Conservation (phyloP, 2,329 filamentous ascomycete species). For the Fusarium tricinctum region DNA sequence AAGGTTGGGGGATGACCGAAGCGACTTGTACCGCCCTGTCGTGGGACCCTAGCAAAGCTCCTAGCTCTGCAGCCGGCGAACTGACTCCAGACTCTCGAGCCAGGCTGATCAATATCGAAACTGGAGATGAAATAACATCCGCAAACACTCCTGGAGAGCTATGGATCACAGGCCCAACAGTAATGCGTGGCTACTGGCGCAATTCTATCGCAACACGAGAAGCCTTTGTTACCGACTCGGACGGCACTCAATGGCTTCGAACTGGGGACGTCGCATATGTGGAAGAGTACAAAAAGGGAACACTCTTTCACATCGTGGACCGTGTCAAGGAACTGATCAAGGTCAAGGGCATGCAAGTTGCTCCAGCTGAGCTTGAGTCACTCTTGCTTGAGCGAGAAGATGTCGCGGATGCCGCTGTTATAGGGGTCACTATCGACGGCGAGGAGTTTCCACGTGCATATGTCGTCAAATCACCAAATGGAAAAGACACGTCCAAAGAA, state of each 20-base stretch:
- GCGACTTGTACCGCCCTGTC: slow-evolving; percentile 77
- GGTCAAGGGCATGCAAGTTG: slow-evolving; percentile 71
- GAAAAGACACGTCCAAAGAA: slow-evolving; percentile 38
- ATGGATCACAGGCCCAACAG: slow-evolving; percentile 78
- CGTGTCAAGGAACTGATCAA: slow-evolving; percentile 77
- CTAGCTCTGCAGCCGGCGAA: slow-evolving; percentile 48
- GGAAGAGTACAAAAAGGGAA: slow-evolving; percentile 67
- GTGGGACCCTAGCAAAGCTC: slow-evolving; percentile 73
- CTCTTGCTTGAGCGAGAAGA: slow-evolving; percentile 56
- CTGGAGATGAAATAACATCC: slow-evolving; percentile 64
- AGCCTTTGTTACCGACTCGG: slow-evolving; percentile 62
- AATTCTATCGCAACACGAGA: slow-evolving; percentile 76
- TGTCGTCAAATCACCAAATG: slow-evolving; percentile 58
- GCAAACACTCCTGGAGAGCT: slow-evolving; percentile 75
- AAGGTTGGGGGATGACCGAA: slow-evolving; percentile 93
- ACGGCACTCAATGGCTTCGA: slow-evolving; percentile 75
- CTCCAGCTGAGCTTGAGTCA: slow-evolving; percentile 65
- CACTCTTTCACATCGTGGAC: slow-evolving; percentile 76
- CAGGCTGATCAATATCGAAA: slow-evolving; percentile 73
- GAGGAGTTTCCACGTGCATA: slow-evolving; percentile 75
- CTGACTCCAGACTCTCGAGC: slow-evolving; percentile 64
- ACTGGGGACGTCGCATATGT: slow-evolving; percentile 82
- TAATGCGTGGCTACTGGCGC: slow-evolving; percentile 84
- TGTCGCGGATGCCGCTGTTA: slow-evolving; percentile 74
- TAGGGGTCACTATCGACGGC: slow-evolving; percentile 68